phyloP scores from a whole-genome alignment of 2,329 filamentous ascomycete genomes.

The Bisporella sp. region DNA sequence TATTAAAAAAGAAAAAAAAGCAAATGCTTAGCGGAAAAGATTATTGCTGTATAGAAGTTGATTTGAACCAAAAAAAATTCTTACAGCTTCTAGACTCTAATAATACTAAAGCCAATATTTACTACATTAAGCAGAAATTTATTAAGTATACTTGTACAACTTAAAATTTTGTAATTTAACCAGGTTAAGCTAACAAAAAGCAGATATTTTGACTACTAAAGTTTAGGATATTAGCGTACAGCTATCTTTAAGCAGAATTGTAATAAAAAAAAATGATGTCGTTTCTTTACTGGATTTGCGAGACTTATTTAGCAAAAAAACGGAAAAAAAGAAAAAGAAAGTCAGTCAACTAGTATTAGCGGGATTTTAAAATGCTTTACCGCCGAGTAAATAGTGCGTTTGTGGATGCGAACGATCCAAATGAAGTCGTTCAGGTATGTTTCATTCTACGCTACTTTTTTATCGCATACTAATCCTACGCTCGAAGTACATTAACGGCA shows the following conservation, averaged over 20 bases:
- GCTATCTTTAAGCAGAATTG: slow-evolving; percentile 14
- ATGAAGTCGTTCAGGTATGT: slow-evolving; percentile 12
- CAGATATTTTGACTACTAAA: slow-evolving; percentile 5
- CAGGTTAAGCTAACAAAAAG: slow-evolving; percentile 2
- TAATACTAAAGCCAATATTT: slow-evolving; percentile 18
- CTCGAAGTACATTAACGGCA: slow-evolving; percentile 14
- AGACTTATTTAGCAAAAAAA: slow-evolving; percentile 10
- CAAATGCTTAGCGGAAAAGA: slow-evolving; percentile 3
- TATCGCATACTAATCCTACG: slow-evolving; percentile 9
- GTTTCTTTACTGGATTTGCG: slow-evolving; percentile 21
- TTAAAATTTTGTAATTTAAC: background rate
- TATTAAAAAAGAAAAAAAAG: slow-evolving; percentile 9
- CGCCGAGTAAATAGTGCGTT: slow-evolving; percentile 9
- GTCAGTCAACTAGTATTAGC: slow-evolving; percentile 3
- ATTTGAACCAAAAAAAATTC: slow-evolving; percentile 12
- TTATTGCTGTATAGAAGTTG: slow-evolving; percentile 9
- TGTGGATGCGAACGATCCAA: slow-evolving; percentile 12
- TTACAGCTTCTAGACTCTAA: slow-evolving; percentile 10
- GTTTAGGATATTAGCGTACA: slow-evolving; percentile 8
- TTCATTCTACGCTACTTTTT: slow-evolving; percentile 1
- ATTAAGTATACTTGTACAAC: slow-evolving; percentile 11
- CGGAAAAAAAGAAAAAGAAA: no score
- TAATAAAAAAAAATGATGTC: slow-evolving; percentile 20
- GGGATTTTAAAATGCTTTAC: slow-evolving; percentile 4
- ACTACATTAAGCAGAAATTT: slow-evolving; percentile 19